phyloP scores from a whole-genome alignment of 2,329 filamentous ascomycete species.

The Beauveria australis region DNA sequence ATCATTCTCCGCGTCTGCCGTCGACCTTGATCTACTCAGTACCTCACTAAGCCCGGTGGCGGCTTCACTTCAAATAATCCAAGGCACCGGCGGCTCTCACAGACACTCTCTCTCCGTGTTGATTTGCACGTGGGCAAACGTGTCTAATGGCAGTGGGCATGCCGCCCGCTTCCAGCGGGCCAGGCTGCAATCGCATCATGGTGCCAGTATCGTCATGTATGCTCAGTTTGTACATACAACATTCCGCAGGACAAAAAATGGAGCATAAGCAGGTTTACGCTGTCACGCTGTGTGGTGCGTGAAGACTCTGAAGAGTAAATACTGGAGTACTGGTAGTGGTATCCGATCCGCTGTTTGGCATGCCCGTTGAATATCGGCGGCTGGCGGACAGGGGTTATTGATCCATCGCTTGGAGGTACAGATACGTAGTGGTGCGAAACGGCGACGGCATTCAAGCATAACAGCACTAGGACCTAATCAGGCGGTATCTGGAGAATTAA shows the following conservation, averaged over 20 bases:
- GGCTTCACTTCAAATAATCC: not conserved
- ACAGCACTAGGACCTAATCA: constrained; percentile 1
- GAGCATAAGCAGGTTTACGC: too few relatives aligned
- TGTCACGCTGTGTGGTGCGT: not conserved
- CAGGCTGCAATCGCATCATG: not conserved
- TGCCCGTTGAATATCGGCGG: constrained; percentile 11
- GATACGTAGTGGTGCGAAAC: not conserved
- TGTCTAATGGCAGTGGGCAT: not conserved
- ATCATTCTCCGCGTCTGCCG: not conserved
- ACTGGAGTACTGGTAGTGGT: not conserved
- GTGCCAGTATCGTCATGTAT: too few relatives aligned
- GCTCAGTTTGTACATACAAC: too few relatives aligned
- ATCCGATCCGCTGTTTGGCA: not conserved
- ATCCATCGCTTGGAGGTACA: not conserved
- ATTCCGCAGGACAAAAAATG: too few relatives aligned
- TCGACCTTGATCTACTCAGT: not conserved
- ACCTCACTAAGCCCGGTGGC: not conserved
- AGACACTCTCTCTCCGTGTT: not conserved
- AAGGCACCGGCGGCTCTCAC: not conserved
- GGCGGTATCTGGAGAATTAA: constrained; percentile 10
- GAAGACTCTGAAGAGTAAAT: not conserved
- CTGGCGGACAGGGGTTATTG: not conserved
- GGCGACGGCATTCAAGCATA: not conserved
- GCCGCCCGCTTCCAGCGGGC: not conserved
- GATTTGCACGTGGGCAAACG: not conserved